Evolutionary conservation across 352 stramenopile species (phyloP), one percentile per base, ranked within the genome.

Genomic region (Phytopythium litorale): DNA sequence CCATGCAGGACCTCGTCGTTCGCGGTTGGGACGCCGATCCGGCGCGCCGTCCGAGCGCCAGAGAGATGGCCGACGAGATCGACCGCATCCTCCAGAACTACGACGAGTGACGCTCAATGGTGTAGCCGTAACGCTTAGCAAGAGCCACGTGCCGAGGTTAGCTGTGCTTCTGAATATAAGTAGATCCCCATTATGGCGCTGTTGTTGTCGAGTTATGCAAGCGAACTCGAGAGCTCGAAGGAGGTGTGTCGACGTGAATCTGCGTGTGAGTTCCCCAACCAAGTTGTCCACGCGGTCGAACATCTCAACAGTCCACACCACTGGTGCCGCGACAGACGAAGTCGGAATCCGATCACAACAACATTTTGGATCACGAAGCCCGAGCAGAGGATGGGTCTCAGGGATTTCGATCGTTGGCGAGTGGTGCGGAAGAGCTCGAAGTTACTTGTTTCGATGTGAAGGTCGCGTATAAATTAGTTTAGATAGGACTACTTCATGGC

Each of bases 1-100:
- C 65, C 53, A 91, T 92, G 83, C 79, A 85, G 64, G 58, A 81
- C 21, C 68, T 92, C n/a, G 78, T 92, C 32, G 49, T 84, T 18
- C 62, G 70, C 50, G 68, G 73, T 11, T 92, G 83, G 83, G 58
- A 84, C 28, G 57, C 66, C 2, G 72, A 89, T 57, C 75, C 81
- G 7, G 58, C 60, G 25, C 75, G 76, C 33, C 77, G 83, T 25
- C 83, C 83, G 2, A 81, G 75, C 2, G 73, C 81, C 9, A 59
- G 52, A 28, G 75, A 87, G 57, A 66, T 89, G 56, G 75, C 69
- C 16, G 40, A 70, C 4, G 67, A 81, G 53, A 87, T 92, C 51
- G 74, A 88, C 25, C 56, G 40, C 21, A 87, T 92, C 49, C 56
- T 90, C 46, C 30, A 63, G 13, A 67, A 59, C 5, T 81, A 83